Conservation (phyloP, 2,329 filamentous ascomycete species). For the Colletotrichum nymphaeae region DNA sequence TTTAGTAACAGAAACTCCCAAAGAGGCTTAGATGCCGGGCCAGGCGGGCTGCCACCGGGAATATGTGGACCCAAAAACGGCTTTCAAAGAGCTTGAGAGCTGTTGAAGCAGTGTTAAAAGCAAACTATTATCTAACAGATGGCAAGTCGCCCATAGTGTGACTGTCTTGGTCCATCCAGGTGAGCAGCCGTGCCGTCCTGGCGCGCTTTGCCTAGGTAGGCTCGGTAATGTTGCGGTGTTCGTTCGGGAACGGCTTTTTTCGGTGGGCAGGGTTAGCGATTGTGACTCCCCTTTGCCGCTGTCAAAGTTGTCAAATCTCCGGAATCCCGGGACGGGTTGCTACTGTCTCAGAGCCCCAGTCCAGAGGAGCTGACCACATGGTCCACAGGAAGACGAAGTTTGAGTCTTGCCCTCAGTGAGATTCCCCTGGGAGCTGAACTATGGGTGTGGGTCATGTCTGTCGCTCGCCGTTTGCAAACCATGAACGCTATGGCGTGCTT, state of each 20-base stretch:
- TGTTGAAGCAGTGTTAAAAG: not conserved
- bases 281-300: not conserved
- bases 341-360: not conserved
- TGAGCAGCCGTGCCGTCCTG: slow-evolving; percentile 4
- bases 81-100: not conserved
- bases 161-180: slow-evolving; percentile 11
- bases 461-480: not conserved
- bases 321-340: not conserved
- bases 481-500: not conserved
- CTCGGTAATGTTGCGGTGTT: not conserved
- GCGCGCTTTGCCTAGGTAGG: not conserved
- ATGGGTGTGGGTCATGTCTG: not conserved
- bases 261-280: not conserved
- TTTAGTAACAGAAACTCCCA: slow-evolving; percentile 43
- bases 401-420: too few species aligned
- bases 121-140: slow-evolving; percentile 34
- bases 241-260: not conserved
- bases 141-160: slow-evolving; percentile 20
- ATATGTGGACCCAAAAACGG: slow-evolving; percentile 19
- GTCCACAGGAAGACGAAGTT: not conserved
- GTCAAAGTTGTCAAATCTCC: not conserved
- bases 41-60: slow-evolving; percentile 22
- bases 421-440: not conserved
- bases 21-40: slow-evolving; percentile 34
- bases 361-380: too few species aligned